Conservation (phyloP, 805 yeast genomes). For the Clavispora vitiphila region DNA sequence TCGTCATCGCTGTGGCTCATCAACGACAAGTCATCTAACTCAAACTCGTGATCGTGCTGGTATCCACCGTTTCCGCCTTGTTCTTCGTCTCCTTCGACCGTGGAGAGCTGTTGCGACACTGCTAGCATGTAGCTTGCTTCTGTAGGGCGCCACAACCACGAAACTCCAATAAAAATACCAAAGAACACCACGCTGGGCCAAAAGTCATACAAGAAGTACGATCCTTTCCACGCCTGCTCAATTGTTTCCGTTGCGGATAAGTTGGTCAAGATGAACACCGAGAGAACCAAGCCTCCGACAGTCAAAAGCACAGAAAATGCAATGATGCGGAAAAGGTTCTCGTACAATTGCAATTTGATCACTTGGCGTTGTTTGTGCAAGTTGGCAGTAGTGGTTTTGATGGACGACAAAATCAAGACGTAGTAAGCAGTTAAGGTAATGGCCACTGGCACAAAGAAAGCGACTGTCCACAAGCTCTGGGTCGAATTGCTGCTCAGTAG, state of each 20-base stretch:
- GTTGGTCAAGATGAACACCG: slow-evolving; percentile 66
- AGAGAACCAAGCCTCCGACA: slow-evolving; percentile 63
- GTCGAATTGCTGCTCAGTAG: slow-evolving; percentile 54
- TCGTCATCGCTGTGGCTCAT: slow-evolving; percentile 45
- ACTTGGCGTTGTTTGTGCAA: slow-evolving; percentile 83
- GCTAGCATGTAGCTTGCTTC: slow-evolving; percentile 93
- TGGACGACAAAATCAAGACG: slow-evolving; percentile 64
- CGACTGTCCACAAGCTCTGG: slow-evolving; percentile 45
- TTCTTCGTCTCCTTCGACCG: slow-evolving; percentile 54
- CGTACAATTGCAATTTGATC: slow-evolving; percentile 86
- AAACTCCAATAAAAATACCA: slow-evolving; percentile 73
- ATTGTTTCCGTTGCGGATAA: slow-evolving; percentile 72
- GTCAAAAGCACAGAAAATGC: slow-evolving; percentile 66
- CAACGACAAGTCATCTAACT: slow-evolving; percentile 53
- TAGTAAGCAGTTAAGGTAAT: slow-evolving; percentile 69
- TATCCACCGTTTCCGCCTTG: slow-evolving; percentile 17
- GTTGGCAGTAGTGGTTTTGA: slow-evolving; percentile 68
- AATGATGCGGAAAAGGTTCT: slow-evolving; percentile 67
- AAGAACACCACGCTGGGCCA: slow-evolving; percentile 93
- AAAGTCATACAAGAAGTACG: slow-evolving; percentile 84
- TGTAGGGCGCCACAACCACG: slow-evolving; percentile 97
- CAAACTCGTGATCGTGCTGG: slow-evolving; percentile 50
- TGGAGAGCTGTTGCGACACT: slow-evolving; percentile 87
- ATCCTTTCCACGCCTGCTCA: slow-evolving; percentile 86
- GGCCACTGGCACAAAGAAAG: slow-evolving; percentile 68